Evolutionary conservation across 2,329 filamentous ascomycete genomes (phyloP), one percentile per base, ranked within the genome.

Genomic region (Lachnellula occidentalis): DNA sequence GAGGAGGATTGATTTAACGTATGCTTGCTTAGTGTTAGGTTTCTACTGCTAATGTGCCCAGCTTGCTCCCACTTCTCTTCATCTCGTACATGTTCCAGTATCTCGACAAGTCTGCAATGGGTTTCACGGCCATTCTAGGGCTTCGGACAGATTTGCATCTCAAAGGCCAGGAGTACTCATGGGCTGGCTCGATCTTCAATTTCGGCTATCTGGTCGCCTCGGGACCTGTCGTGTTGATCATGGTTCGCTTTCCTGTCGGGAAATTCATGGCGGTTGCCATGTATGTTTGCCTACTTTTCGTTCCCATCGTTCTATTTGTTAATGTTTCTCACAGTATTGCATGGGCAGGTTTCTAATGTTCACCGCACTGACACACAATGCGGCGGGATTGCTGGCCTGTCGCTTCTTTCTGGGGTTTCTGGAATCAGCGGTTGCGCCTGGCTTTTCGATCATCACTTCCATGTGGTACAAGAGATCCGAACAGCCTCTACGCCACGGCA

Each of bases 51-150:
- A 24, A 24, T 24, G 22, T 6, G 22, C 22, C 22, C 34, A 60
- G 58, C 17, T 43, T 61, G 4, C 12, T 61, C 11, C 59, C 59
- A 42, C 11, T 61, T 7, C 50, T 59, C 52, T 43, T 46, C 11
- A 37, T 58, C 15, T 53, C 51, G 17, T 59, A 61, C 34, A 48
- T 58, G 24, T 46, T 62, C 15, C 59, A 62, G 51, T 62, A 57
- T 11, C 41, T 59, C n/a, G 59, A 61, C 46, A 63, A 78, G 70
- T 78, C 74, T 0, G 77, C 73, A 1, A 61, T 79, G 12, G 74
- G 71, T 34, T 81, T 80, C 60, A 78, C 80, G 0, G 78, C 80
- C 2, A 76, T 82, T 27, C 80, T 81, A 57, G 79, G 78, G 0
- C 79, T 83, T 50, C 67, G 70, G 22, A 54, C 17, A 7, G 49